A percentile compares a stretch with the other conserved stretches of the same genome.
Conservation (phyloP, 306 rosid genomes). For the Mucuna pruriens region DNA sequence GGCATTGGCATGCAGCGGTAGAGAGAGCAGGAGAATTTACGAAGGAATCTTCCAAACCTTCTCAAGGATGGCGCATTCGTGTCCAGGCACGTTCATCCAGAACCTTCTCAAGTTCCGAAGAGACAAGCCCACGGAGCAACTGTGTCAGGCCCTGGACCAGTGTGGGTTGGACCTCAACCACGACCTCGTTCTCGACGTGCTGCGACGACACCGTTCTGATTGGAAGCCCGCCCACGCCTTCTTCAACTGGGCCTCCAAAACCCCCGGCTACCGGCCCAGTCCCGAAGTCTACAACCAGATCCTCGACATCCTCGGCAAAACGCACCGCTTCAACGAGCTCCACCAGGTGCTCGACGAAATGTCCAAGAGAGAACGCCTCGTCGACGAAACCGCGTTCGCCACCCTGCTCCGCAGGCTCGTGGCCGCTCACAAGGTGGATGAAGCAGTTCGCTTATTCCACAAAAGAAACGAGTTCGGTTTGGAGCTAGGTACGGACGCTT, state of each 20-base stretch:
- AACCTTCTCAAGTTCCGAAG: conserved; percentile 70
- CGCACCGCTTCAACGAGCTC: conserved; percentile 55
- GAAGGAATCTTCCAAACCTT: not conserved
- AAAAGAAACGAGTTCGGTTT: conserved; percentile 59
- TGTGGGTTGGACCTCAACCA: conserved; percentile 48
- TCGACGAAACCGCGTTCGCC: conserved; percentile 49
- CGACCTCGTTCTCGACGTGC: conserved; percentile 63
- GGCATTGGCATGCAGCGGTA: not conserved
- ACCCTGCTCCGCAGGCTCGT: conserved; percentile 60
- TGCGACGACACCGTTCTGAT: conserved; percentile 68
- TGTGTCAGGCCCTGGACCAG: conserved; percentile 63
- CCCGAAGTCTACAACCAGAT: conserved; percentile 61
- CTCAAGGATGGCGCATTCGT: conserved; percentile 41
- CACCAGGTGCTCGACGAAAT: conserved; percentile 77
- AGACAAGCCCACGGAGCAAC: conserved; percentile 56
- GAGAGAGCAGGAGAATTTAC: not conserved
- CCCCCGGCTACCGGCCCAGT: conserved; percentile 41
- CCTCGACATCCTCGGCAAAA: conserved; percentile 65
- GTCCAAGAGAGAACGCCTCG: conserved; percentile 54
- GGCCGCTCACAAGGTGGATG: conserved; percentile 71
- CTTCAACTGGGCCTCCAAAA: conserved; percentile 70
- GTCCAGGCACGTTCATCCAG: conserved; percentile 50
- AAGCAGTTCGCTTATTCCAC: conserved; percentile 57
- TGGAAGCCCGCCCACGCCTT: conserved; percentile 68
- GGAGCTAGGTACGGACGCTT: conserved; percentile 50